These are phyloP conservation scores for Jackrogersella multiformis DNA, from an alignment of 495 filamentous ascomycete genomes.

Conservation along the genomic window DNA sequence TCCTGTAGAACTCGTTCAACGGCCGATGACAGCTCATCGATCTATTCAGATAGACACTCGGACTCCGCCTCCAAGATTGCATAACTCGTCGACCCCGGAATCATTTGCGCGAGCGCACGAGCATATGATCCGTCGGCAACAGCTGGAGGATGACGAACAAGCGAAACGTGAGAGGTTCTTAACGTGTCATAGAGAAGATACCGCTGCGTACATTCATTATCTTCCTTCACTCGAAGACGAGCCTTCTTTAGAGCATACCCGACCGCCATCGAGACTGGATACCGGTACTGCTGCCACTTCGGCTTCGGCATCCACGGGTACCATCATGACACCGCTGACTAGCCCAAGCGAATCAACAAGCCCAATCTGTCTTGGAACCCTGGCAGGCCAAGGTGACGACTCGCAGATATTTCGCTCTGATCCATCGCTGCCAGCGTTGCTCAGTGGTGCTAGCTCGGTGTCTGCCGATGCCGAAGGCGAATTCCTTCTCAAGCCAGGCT, in stretches of 20 bases:
- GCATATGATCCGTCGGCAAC: conserved; percentile 36
- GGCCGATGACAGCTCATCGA: conserved; percentile 54
- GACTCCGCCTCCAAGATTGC: conserved; percentile 31
- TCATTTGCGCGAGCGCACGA: conserved; percentile 45
- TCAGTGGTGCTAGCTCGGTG: conserved; percentile 83
- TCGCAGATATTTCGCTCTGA: conserved; percentile 73
- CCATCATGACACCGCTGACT: conserved; percentile 54
- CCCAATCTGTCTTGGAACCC: conserved; percentile 64
- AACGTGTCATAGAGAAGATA: conserved; percentile 16
- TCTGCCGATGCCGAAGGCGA: conserved; percentile 68
- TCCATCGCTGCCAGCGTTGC: conserved; percentile 77
- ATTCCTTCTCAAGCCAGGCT: conserved; percentile 60
- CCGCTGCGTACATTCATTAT: conserved; percentile 45
- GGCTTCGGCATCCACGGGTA: conserved; percentile 56
- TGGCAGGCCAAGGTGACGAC: conserved; percentile 62
- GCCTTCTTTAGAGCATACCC: conserved; percentile 36
- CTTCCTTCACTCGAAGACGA: conserved; percentile 65
- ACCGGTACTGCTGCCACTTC: conserved; percentile 55
- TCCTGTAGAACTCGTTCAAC: conserved; percentile 46
- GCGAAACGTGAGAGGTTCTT: conserved; percentile 34
- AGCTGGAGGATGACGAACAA: conserved; percentile 36
- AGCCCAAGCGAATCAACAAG: conserved; percentile 63
- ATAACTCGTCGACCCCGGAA: conserved; percentile 46
- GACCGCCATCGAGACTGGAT: conserved; percentile 47
- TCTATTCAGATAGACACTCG: conserved; percentile 48